Conservation (phyloP, 768 basidiomycete genomes). For the Naganishia friedmannii region DNA sequence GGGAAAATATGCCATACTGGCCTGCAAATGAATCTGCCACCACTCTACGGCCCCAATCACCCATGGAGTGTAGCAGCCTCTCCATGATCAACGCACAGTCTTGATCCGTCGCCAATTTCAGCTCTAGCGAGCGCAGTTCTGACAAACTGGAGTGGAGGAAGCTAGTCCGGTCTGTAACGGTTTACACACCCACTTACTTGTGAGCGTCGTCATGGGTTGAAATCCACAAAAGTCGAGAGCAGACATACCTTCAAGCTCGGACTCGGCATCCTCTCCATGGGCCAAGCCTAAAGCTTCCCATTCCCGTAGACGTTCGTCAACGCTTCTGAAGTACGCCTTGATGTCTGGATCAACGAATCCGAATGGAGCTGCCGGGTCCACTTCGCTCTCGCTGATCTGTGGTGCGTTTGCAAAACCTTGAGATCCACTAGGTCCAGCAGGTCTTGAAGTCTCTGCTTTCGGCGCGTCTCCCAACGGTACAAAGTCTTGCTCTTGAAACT, state of each 20-base stretch:
- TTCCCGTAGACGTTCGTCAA: slow-evolving; percentile 78
- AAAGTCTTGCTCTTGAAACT: slow-evolving; percentile 20
- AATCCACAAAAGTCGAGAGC: no score
- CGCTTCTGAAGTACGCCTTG: slow-evolving; percentile 87
- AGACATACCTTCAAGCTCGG: slow-evolving; percentile 53
- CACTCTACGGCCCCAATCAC: slow-evolving; percentile 89
- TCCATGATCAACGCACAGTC: slow-evolving; percentile 89
- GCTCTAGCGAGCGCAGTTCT: slow-evolving; percentile 84
- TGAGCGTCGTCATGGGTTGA: not conserved
- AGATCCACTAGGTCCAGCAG: not conserved
- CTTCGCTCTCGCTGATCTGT: not conserved
- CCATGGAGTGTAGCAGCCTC: slow-evolving; percentile 86
- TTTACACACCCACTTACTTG: not conserved
- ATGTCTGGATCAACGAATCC: slow-evolving; percentile 84
- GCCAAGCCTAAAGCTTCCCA: slow-evolving; percentile 65
- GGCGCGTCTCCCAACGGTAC: not conserved
- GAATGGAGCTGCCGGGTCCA: slow-evolving; percentile 69
- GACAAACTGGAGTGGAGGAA: slow-evolving; percentile 78
- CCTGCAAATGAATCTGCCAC: slow-evolving; percentile 82
- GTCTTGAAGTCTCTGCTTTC: not conserved
- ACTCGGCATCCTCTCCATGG: slow-evolving; percentile 44
- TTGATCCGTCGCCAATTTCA: slow-evolving; percentile 84
- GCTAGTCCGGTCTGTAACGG: slow-evolving; percentile 62
- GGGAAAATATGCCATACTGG: slow-evolving; percentile 58
- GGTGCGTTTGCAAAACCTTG: not conserved